phyloP scores from a whole-genome alignment of 345 rosid genomes.

The Laguncularia racemosa region DNA sequence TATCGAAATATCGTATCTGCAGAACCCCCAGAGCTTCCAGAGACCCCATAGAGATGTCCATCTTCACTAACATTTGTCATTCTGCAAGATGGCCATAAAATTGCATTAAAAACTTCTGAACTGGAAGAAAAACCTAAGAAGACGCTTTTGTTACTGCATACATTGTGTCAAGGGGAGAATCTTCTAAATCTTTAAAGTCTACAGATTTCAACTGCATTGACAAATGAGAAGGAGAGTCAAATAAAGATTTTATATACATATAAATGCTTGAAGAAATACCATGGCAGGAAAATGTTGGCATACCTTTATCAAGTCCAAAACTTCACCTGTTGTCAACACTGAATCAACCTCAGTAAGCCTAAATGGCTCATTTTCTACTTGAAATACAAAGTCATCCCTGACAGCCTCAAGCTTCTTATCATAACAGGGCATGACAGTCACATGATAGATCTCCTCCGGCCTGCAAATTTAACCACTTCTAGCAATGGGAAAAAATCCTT shows the following conservation, averaged over 20 bases:
- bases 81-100: conserved; percentile 26
- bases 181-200: conserved; percentile 61
- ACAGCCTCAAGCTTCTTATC: conserved; percentile 97
- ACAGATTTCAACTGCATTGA: conserved; percentile 61
- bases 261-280: not conserved
- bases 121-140: not conserved
- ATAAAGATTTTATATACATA: not conserved
- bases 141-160: conserved; percentile 23
- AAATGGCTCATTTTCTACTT: conserved; percentile 26
- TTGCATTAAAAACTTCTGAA: not conserved
- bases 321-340: conserved; percentile 90
- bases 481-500: not conserved
- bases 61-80: conserved; percentile 70
- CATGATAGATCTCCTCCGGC: conserved; percentile 81
- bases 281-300: conserved; percentile 1
- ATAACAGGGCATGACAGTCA: conserved; percentile 95
- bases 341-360: conserved; percentile 78
- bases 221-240: not conserved
- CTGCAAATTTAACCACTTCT: conserved; percentile 25
- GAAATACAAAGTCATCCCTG: conserved; percentile 75
- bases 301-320: conserved; percentile 81
- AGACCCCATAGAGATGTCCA: conserved; percentile 76
- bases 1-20: conserved; percentile 66
- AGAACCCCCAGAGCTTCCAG: conserved; percentile 93
- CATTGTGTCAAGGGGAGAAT: conserved; percentile 66